phyloP scores from a whole-genome alignment of 176 grass and related monocot genomes.

The Cenchrus purpureus region DNA sequence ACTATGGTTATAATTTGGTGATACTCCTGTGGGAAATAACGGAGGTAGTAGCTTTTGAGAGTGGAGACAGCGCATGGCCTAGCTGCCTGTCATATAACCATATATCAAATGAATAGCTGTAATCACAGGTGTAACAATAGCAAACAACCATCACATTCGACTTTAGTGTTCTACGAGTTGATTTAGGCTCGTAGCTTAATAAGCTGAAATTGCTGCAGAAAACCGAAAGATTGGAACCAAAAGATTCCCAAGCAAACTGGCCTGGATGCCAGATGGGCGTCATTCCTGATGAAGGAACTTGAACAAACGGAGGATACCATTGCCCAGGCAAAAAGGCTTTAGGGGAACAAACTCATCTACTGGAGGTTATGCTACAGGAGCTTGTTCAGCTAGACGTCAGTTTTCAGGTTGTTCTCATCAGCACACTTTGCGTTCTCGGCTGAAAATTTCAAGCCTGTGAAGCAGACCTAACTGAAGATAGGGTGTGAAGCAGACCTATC shows the following conservation, averaged over 20 bases:
- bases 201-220: neutral
- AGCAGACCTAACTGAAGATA: too few relatives aligned
- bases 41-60: neutral
- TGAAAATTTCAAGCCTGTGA: too few relatives aligned
- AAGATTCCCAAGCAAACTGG: neutral
- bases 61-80: neutral
- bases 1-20: neutral
- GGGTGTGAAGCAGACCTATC: too few relatives aligned
- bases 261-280: neutral
- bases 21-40: neutral
- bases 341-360: neutral
- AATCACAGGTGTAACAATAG: neutral
- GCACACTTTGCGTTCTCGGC: too few relatives aligned
- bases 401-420: neutral
- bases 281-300: neutral
- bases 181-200: neutral
- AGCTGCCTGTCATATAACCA: neutral
- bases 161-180: neutral
- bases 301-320: neutral
- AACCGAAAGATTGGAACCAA: neutral
- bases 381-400: too few relatives aligned
- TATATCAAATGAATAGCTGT: neutral
- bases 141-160: neutral
- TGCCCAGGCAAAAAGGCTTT: neutral
- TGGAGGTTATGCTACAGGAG: constrained; percentile 7